Evolutionary conservation across 1,284 basidiomycete species (phyloP).

Genomic region (Anthracocystis setariae): DNA sequence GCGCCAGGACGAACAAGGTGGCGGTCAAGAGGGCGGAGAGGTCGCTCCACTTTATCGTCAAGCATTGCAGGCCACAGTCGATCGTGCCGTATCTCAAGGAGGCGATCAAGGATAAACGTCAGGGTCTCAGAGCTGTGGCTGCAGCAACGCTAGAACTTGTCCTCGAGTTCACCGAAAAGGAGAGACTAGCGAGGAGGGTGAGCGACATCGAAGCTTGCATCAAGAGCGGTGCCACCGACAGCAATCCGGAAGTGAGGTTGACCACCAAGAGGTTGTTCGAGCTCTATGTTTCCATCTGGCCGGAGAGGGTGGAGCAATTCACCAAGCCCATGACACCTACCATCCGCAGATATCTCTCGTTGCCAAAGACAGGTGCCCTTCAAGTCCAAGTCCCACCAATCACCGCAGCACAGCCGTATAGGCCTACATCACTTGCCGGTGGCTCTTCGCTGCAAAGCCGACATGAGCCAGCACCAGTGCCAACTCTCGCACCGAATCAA

Average conservation of each 20-base stretch:
- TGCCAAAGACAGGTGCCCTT: constrained; percentile 56
- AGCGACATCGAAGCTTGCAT: constrained; percentile 69
- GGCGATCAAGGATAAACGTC: constrained; percentile 69
- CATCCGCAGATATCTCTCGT: constrained; percentile 68
- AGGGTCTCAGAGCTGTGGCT: constrained; percentile 37
- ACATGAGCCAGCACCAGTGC: background rate
- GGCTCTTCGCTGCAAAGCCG: constrained; percentile 3
- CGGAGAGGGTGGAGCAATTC: constrained; percentile 70
- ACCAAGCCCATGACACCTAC: constrained; percentile 70
- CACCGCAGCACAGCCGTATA: background rate
- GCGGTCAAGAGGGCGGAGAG: constrained; percentile 70
- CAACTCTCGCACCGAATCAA: constrained; percentile 2
- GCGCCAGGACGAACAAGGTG: constrained; percentile 71
- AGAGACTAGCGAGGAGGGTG: constrained; percentile 59
- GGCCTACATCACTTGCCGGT: background rate
- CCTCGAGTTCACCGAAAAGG: constrained; percentile 63
- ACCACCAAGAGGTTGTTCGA: constrained; percentile 69
- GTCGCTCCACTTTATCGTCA: constrained; percentile 69
- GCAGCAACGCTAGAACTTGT: constrained; percentile 51
- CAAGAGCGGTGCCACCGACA: constrained; percentile 69
- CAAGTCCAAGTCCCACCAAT: constrained; percentile 20
- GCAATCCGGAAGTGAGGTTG: constrained; percentile 70
- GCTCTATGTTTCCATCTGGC: constrained; percentile 68
- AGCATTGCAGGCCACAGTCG: constrained; percentile 68
- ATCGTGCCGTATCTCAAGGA: constrained; percentile 68